Evolutionary conservation across 73 alveolate species (phyloP), one percentile per base, ranked within the genome.

Genomic region (Blepharisma stoltei): DNA sequence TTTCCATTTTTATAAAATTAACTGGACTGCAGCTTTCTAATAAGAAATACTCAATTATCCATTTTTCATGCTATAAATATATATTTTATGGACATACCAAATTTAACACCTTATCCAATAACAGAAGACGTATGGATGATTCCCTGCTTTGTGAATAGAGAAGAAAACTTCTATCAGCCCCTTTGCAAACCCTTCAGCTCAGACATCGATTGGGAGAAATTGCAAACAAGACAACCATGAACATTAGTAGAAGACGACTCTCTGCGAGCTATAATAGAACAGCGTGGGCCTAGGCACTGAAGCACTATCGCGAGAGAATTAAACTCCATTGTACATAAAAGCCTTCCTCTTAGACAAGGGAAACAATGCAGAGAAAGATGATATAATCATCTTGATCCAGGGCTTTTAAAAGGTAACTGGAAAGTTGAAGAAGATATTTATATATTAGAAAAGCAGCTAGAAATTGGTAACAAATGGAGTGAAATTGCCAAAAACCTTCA

Each of bases 361-460:
- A 92, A 92, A 81, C 93, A 92, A 76, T 89, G 96, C 52, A 48
- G 98, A 65, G 98, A 92, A 76, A 69, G 98, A 50, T 92, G 92
- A 91, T 84, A 80, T 68, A 92, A 92, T 69, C 93, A 91, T 67
- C 75, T 93, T 6, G 89, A 92, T 54, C 98, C 98, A 46, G 47
- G 54, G 14, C 86, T 92, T 5, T 87, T 81, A 48, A 92, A 92
- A 79, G 88, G 91, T 6, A 78, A 82, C 55, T 92, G 96, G 94
- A 81, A 86, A 38, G 78, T 69, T 43, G 88, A 84, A 81, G 98
- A 92, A 83, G 98, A 92, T 80, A 76, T 87, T 65, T 55, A 79
- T 46, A 66, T 92, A 45, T 69, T 92, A 18, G 87, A 89, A 78
- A 89, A 82, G 83, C 90, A 92, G 66, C 65, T 66, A 21, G 89